phyloP scores from a whole-genome alignment of 371 early-diverging fungal genomes.

The Quaeritorhiza haematococci region DNA sequence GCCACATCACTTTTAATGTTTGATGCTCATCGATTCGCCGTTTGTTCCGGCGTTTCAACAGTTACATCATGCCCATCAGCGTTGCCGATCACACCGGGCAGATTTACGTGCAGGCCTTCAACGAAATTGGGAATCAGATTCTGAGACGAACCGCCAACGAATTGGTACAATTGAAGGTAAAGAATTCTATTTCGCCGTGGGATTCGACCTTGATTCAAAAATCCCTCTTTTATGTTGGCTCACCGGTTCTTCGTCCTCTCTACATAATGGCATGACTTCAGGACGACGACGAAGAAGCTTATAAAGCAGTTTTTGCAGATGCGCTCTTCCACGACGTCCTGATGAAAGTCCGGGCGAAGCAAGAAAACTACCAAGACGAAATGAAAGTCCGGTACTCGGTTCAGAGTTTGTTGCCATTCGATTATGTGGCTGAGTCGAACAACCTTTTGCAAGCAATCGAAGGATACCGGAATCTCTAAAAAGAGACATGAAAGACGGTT shows the following conservation, averaged over 20 bases:
- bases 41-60: conserved; percentile 17
- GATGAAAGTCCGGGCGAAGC: conserved; percentile 66
- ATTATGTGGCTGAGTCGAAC: conserved; percentile 40
- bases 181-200: background rate
- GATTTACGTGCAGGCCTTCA: conserved; percentile 79
- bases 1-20: background rate
- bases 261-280: too few species aligned
- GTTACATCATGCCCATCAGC: conserved; percentile 71
- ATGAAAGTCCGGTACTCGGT: conserved; percentile 47
- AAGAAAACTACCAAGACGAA: conserved; percentile 57
- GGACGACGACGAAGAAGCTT: conserved; percentile 38
- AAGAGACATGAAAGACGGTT: too few species aligned
- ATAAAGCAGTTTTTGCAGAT: conserved; percentile 32
- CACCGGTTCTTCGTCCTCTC: background rate
- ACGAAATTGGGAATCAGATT: conserved; percentile 68
- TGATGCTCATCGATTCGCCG: background rate
- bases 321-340: conserved; percentile 56
- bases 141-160: conserved; percentile 72
- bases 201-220: background rate
- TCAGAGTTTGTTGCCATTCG: conserved; percentile 46
- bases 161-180: conserved; percentile 46
- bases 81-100: conserved; percentile 78
- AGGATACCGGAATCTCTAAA: conserved; percentile 11
- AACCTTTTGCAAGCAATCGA: conserved; percentile 6
- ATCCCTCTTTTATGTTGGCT: background rate